phyloP scores from a whole-genome alignment of 73 alveolate genomes.

The Paramecium primaurelia region DNA sequence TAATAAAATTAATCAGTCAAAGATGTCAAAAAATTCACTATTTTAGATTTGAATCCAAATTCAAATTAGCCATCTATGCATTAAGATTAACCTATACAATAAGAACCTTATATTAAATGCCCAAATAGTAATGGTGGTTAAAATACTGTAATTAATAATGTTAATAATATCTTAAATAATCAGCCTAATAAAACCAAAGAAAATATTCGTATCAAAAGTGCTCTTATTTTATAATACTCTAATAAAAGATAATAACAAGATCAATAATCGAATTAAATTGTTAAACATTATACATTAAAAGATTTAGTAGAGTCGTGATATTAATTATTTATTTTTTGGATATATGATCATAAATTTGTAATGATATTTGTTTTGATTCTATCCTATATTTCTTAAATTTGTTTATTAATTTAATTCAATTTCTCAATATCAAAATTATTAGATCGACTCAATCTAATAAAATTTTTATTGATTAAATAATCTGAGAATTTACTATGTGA shows the following conservation, averaged over 20 bases:
- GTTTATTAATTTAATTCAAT: neutral
- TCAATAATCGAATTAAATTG: neutral
- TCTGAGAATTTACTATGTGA: neutral
- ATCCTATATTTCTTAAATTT: neutral
- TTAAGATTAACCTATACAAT: neutral
- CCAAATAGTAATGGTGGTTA: neutral
- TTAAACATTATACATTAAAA: constrained; percentile 30
- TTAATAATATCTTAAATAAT: neutral
- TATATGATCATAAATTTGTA: constrained; percentile 27
- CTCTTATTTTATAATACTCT: neutral
- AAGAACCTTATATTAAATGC: neutral
- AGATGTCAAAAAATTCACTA: constrained; percentile 35
- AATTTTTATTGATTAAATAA: constrained; percentile 23
- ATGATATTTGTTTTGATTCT: constrained; percentile 36
- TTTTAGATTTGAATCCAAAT: neutral
- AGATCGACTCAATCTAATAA: neutral
- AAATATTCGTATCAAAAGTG: constrained; percentile 42
- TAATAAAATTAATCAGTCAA: neutral
- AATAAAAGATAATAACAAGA: neutral
- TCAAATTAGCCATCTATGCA: neutral
- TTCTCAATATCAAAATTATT: neutral
- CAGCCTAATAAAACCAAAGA: neutral
- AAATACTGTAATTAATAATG: neutral
- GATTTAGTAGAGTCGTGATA: neutral
- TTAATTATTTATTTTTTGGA: neutral